Conservation (phyloP, 371 early-diverging fungal species). For the Syncephalis fuscata region DNA sequence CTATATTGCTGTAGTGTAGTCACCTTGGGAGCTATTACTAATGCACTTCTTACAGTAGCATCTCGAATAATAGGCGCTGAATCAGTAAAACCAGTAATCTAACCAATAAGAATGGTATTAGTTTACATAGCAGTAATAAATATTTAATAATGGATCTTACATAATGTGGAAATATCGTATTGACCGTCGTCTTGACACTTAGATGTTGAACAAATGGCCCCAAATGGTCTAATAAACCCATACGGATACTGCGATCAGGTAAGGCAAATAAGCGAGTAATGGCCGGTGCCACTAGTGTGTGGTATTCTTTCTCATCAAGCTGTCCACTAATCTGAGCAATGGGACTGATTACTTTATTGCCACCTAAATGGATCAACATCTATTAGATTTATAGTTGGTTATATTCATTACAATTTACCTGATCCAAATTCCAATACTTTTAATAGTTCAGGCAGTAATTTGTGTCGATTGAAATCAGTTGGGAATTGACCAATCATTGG, state of each 20-base stretch:
- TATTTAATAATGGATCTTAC: no score
- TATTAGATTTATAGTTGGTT: neutral
- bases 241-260: slow-evolving; percentile 75
- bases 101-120: neutral
- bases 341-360: slow-evolving; percentile 63
- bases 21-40: slow-evolving; percentile 53
- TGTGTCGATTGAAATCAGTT: slow-evolving; percentile 70
- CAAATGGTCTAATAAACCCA: slow-evolving; percentile 70
- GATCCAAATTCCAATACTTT: slow-evolving; percentile 88
- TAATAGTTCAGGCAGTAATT: slow-evolving; percentile 76
- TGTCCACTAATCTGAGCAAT: slow-evolving; percentile 70
- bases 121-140: no score
- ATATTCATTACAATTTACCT: slow-evolving; percentile 11
- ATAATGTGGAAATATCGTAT: slow-evolving; percentile 78
- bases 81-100: slow-evolving; percentile 84
- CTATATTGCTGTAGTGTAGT: no score
- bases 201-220: slow-evolving; percentile 51
- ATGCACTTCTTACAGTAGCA: slow-evolving; percentile 69
- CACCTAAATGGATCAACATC: slow-evolving; percentile 29
- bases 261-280: slow-evolving; percentile 75
- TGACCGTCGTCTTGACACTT: slow-evolving; percentile 43
- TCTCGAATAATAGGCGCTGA: slow-evolving; percentile 81
- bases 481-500: slow-evolving; percentile 42
- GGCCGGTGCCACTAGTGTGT: slow-evolving; percentile 41
- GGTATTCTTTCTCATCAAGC: slow-evolving; percentile 56